Evolutionary conservation across 768 basidiomycete genomes (phyloP).

Genomic region (Podaxis sp.): DNA sequence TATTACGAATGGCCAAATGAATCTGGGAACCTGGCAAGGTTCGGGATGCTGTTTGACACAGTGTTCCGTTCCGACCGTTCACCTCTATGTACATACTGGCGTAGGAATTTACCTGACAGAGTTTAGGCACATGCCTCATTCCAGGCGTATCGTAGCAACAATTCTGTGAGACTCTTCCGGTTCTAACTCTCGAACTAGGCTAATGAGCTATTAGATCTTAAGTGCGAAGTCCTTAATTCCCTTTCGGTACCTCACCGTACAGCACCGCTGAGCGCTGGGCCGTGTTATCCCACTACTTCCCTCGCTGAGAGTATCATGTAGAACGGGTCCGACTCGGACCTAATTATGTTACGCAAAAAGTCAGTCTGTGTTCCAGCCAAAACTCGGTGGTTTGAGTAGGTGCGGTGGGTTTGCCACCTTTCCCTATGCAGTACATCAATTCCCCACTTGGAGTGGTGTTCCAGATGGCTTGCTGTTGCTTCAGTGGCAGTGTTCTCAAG

Average conservation of each 20-base stretch:
- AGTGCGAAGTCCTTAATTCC: neutral
- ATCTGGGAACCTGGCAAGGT: constrained; percentile 95
- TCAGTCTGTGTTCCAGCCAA: too few species aligned
- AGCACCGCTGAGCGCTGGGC: neutral
- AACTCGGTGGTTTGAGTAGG: too few species aligned
- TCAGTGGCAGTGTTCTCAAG: too few species aligned
- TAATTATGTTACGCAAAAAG: too few species aligned
- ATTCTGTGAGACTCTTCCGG: constrained; percentile 54
- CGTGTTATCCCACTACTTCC: neutral
- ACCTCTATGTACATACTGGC: neutral
- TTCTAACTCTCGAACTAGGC: neutral
- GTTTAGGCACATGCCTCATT: constrained; percentile 70
- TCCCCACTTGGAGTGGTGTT: too few species aligned
- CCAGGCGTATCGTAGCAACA: constrained; percentile 75
- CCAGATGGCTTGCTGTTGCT: too few species aligned
- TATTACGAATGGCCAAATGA: constrained; percentile 75
- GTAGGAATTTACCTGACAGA: constrained; percentile 86
- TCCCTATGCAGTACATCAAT: too few species aligned
- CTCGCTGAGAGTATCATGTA: neutral
- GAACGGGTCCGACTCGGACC: neutral
- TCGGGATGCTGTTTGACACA: constrained; percentile 11
- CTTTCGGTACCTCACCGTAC: neutral
- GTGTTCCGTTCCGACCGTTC: neutral
- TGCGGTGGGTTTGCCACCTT: too few species aligned
- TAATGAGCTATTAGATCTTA: neutral